Evolutionary conservation across 108 stramenopile genomes (phyloP), one percentile per base, ranked within the genome.

Genomic region (Conticribra weissflogii): DNA sequence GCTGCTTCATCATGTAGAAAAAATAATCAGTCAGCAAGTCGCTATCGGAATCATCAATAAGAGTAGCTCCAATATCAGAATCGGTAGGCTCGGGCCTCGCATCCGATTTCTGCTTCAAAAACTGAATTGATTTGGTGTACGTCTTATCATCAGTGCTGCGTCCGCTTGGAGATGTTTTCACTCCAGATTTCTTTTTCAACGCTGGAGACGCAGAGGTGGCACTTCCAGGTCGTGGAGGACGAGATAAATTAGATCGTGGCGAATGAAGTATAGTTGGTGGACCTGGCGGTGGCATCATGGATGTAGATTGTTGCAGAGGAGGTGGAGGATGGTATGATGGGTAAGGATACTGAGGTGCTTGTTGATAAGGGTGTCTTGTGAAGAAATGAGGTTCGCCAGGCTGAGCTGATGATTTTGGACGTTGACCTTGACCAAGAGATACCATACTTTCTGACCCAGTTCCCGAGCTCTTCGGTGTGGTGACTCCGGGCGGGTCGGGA

Each of bases 11-110:
- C 8, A 95, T 76, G 61, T 88, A 81, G 69, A 68, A 92, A 66
- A 92, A 95, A 77, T 92, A 95, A 59, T 92, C 90, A 0, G 94
- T 95, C 54, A 95, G 55, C 3, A 95, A 77, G 9, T 72, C 66
- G 2, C 41, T 24, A 64, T 79, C 78, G 0, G 59, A 50, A 0
- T 23, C 33, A 36, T 79, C 78, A 45, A 72, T 59, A 25, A 79
- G 71, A 4, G 63, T 47, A 0, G 66, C 57, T 15, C 78, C 78
- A 47, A 72, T 49, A 27, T 79, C 54, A 21, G 63, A 53, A 14
- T 49, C 12, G 3, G 49, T 28, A 19, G 54, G 33, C 44, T 67
- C 66, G 44, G 78, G 54, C 30, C 32, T 68, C 33, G 27, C 29
- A 36, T 58, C 66, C 34, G 57, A 70, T 30, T 17, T 61, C 4